phyloP scores from a whole-genome alignment of 2,329 filamentous ascomycete genomes.

The Xylaria sp. region DNA sequence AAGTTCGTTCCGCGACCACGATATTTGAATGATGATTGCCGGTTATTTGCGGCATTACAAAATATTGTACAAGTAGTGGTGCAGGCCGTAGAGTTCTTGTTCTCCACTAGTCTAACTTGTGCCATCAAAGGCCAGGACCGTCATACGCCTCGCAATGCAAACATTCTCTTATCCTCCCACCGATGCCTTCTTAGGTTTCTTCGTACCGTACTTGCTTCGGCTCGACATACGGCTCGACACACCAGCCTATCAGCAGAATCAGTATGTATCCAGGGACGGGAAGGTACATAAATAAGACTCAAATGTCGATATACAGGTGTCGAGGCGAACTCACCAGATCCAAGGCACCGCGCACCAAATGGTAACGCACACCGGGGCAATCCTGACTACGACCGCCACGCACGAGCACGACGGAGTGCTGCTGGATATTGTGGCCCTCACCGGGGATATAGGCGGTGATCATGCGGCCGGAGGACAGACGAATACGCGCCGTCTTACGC shows the following conservation, averaged over 20 bases:
- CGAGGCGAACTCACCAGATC: conserved; percentile 79
- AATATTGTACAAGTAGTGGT: conserved; percentile 38
- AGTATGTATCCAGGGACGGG: conserved; percentile 42
- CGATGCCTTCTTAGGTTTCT: conserved; percentile 91
- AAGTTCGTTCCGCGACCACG: conserved; percentile 30
- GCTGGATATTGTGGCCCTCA: conserved; percentile 98
- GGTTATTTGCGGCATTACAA: conserved; percentile 24
- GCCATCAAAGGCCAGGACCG: background rate
- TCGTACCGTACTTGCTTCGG: conserved; percentile 96
- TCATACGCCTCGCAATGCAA: background rate
- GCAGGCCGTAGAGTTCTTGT: background rate
- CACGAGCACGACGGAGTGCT: conserved; percentile 98
- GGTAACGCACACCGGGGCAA: conserved; percentile 98
- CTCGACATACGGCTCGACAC: conserved; percentile 85
- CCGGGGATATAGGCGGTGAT: conserved; percentile 96
- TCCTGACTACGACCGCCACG: conserved; percentile 92
- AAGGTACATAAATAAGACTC: background rate
- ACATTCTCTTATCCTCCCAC: conserved; percentile 52
- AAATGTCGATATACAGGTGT: background rate
- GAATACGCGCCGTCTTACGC: conserved; percentile 91
- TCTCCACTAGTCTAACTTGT: background rate
- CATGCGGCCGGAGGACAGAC: conserved; percentile 85
- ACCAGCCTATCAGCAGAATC: conserved; percentile 72
- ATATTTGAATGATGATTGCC: conserved; percentile 32
- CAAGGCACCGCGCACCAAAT: conserved; percentile 87